Conservation (phyloP, 208 protist genomes). For the Trypanosoma melophagium region DNA sequence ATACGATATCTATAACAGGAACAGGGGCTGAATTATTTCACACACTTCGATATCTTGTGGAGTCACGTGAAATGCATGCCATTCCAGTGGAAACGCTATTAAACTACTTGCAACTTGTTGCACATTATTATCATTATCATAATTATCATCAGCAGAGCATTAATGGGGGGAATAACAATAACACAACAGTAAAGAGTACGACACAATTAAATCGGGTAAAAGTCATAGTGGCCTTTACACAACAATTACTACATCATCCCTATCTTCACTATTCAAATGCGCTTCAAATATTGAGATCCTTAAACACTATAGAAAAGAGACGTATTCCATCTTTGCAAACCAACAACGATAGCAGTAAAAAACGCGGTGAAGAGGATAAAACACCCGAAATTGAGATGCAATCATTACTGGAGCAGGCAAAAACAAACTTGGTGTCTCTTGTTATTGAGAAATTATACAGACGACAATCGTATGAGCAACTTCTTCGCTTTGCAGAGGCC, state of each 20-base stretch:
- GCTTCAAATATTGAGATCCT: conserved; percentile 13
- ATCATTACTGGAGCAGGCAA: conserved; percentile 5
- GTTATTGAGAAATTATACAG: conserved; percentile 15
- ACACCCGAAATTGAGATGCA: background rate
- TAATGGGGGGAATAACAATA: background rate
- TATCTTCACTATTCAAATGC: conserved; percentile 23
- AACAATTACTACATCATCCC: conserved; percentile 20
- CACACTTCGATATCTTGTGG: conserved; percentile 21
- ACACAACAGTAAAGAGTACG: background rate
- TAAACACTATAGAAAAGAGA: background rate
- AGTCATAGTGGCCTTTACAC: conserved; percentile 11
- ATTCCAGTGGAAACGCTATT: conserved; percentile 13
- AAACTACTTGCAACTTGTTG: conserved; percentile 10
- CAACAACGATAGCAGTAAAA: background rate
- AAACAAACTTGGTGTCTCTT: conserved; percentile 5
- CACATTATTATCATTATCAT: background rate
- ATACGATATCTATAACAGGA: background rate
- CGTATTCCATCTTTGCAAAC: background rate
- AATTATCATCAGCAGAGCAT: background rate
- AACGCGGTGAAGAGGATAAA: background rate
- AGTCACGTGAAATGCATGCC: conserved; percentile 11
- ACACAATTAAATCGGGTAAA: conserved; percentile 1
- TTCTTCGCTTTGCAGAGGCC: conserved; percentile 30
- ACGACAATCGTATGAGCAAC: conserved; percentile 25
- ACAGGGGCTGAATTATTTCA: conserved; percentile 15